Base-by-base conservation (phyloP, 179 eudicot species). In the Beta lomatogona region DNA sequence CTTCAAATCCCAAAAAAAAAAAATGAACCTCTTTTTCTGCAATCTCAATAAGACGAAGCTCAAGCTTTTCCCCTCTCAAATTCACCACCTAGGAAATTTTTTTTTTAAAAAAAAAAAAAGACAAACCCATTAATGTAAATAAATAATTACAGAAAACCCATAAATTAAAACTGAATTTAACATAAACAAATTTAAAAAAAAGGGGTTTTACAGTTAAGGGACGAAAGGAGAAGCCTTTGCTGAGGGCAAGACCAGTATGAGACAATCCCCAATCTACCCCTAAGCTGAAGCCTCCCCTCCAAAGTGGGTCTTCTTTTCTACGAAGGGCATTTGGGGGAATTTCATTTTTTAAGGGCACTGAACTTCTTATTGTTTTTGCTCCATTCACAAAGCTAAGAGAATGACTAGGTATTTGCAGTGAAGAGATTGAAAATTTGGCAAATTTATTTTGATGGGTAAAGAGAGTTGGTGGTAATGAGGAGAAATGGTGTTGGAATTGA, bases 251-350 rank as follows among this genome's bases (percentile, higher is more conserved):
- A 64, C 98, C 97, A 61, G 97, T 94, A 71, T 94, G 92, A 71
- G 97, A 91, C 80, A 88, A 77, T 22, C 95, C 98, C 88, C 89
- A 80, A 79, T 94, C 98, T 48, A 94, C 77, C 77, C 97, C 98
- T 77, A 92, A 81, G 65, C 93, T 90, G 79, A 92, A 92, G 28
- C 95, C 95, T n/a, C 90, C 90, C 52, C 88, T 83, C 90, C 90
- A 90, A 68, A 83, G 86, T 14, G 92, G 84, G 75, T 86, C 89
- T 41, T 79, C 84, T 76, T 88, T 89, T 58, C 90, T 54, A 61
- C 89, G 85, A 74, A 86, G 75, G 80, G 90, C 93, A 81, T 92
- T 90, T 83, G 95, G 90, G 81, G 90, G 90, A 80, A 91, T 86
- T 67, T 84, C 88, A 68, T 67, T 73, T 52, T 73, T 31, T 31